Base-by-base conservation (phyloP, 805 yeast genomes). In the Groenewaldozyma tartarivorans region DNA sequence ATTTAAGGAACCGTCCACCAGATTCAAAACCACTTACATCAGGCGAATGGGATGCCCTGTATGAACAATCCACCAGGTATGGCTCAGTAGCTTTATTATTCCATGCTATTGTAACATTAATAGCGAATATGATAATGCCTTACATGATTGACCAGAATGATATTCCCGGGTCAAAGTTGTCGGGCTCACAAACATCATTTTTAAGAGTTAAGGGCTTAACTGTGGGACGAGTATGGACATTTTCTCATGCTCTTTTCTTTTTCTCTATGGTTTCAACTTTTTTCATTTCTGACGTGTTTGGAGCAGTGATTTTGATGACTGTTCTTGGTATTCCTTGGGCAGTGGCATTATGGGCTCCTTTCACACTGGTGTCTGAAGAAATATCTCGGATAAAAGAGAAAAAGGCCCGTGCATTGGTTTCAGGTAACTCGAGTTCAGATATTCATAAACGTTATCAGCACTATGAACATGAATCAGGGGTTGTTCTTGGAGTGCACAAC, bases 321-420 rank as follows among this genome's bases (percentile, higher is more conserved):
- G 49, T 75, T 13, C 53, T 75, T 34, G 83, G 83, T 2, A 59
- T 77, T 17, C 70, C 81, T 0, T 77, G 83, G 83, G 81, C 82
- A 1, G 66, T 66, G 44, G 77, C 81, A 0, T 63, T 75, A 15
- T 77, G 83, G 83, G 76, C 78, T 2, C 83, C 83, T 4, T 77
- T 75, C 55, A 76, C 75, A 1, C 51, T 77, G 30, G 74, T 77
- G 7, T 71, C 79, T 26, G 78, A 74, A 49, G 79, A 74, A 46
- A 63, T 73, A 15, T 63, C 76, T 22, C 57, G 77, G 40, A 69
- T 74, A 22, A 72, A 69, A 45, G 74, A 69, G 47, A 62, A 68
- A 21, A 71, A 69, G 43, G 44, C 53, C 19, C 54, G 47, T 5
- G 43, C 54, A 16, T 54, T 43, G 7, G 49, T 56, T 2, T 37